Base-by-base conservation (phyloP, 257 asterid species). In the Ehretia macrophylla region DNA sequence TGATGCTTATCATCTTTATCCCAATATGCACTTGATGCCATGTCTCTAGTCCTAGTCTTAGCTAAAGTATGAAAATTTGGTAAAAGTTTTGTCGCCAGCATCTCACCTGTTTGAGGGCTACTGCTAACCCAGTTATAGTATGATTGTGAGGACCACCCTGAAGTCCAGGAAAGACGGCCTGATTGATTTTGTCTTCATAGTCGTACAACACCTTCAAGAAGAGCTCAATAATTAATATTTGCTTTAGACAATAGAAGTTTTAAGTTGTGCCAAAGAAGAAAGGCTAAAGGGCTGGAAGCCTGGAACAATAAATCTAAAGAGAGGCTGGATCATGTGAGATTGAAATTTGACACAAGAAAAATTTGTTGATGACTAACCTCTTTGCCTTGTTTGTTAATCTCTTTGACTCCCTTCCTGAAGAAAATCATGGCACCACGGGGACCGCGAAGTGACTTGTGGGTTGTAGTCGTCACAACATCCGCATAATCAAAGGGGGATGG, bases 141-240 rank as follows among this genome's bases (percentile, higher is more conserved):
- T 93, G 99, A 72, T 93, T 93, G 78, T 93, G 99, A 10, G 99
- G 99, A 61, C 99, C 99, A 63, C 99, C 99, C 81, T 93, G 99
- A 71, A 89, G 96, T 65, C 99, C 99, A 47, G 99, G 99, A 78
- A 93, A 93, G 66, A 93, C 99, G 8, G 99, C 99, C 72, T 84
- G 95, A 71, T 93, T 93, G 62, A 93, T 89, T 76, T 76, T 93
- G 78, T 93, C 99, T 72, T 83, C 99, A 71, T 69, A 81, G 69
- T 93, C 97, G 64, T 86, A 89, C 83, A 78, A 59, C 55, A 92
- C 97, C 99, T 92, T 51, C 48, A 57, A 18, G 23, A 58, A 44
- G 1, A 22, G 38, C 49, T 27, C 27, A 18, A 20, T 11, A 40
- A 42, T 27, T 17, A 39, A 35, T 62, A 39, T 4, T 32, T 62